phyloP scores from a whole-genome alignment of 805 yeast species.

The Teunomyces pallodes region DNA sequence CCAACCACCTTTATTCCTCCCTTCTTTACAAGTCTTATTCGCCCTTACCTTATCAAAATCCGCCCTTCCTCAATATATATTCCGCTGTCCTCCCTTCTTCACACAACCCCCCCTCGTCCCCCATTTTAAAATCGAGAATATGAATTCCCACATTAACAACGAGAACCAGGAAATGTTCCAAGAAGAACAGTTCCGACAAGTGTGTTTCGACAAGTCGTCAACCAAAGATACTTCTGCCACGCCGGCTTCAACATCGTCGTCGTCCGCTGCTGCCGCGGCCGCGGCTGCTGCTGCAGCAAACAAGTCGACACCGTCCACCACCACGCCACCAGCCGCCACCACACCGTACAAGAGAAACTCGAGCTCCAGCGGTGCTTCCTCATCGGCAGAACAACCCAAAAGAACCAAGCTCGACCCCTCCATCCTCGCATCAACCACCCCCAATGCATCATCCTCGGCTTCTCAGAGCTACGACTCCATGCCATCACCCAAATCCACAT shows the following conservation, averaged over 20 bases:
- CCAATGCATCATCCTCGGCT: conserved; percentile 13
- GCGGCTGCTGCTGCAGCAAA: conserved; percentile 6
- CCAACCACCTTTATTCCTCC: no score
- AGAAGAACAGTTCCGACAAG: conserved; percentile 28
- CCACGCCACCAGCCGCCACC: conserved; percentile 5
- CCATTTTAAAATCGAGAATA: conserved; percentile 1
- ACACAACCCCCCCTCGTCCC: background rate
- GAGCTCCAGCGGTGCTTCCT: conserved; percentile 12
- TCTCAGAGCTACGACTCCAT: conserved; percentile 9
- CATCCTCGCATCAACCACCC: conserved; percentile 14
- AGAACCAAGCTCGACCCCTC: conserved; percentile 20
- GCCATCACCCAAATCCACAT: conserved; percentile 9
- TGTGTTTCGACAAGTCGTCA: conserved; percentile 27
- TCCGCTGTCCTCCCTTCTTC: background rate
- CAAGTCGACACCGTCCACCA: conserved; percentile 6
- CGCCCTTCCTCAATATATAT: background rate
- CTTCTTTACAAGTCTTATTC: no score
- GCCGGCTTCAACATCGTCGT: conserved; percentile 12
- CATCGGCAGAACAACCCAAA: conserved; percentile 14
- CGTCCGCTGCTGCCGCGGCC: conserved; percentile 8
- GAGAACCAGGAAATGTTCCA: conserved; percentile 31
- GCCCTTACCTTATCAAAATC: background rate
- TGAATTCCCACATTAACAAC: conserved; percentile 33
- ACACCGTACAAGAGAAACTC: conserved; percentile 16
- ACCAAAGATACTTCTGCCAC: conserved; percentile 14